Percentiles rank a stretch among this genome's conserved stretches.
Conservation (phyloP, 345 rosid genomes). For the Murraya paniculata region DNA sequence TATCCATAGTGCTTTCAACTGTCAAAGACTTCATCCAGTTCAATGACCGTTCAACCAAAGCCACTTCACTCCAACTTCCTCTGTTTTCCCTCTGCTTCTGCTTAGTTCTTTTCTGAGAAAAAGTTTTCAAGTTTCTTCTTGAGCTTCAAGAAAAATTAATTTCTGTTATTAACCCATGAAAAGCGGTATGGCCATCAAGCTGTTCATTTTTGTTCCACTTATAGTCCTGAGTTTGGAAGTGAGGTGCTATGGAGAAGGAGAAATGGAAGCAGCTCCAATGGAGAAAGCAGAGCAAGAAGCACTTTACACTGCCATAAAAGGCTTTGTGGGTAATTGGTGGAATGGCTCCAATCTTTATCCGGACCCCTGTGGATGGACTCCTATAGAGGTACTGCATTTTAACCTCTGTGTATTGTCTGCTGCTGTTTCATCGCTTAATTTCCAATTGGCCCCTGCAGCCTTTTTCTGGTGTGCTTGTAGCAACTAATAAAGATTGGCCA, state of each 20-base stretch:
- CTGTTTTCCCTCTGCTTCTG: slow-evolving; percentile 13
- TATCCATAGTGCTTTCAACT: background rate
- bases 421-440: slow-evolving; percentile 23
- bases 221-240: slow-evolving; percentile 35
- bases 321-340: slow-evolving; percentile 88
- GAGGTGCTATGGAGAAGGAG: slow-evolving; percentile 43
- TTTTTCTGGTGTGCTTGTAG: background rate
- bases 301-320: slow-evolving; percentile 71
- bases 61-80: background rate
- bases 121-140: background rate
- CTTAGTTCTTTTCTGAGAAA: background rate
- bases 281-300: slow-evolving; percentile 64
- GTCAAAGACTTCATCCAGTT: background rate
- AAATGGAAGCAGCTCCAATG: slow-evolving; percentile 62
- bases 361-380: slow-evolving; percentile 99
- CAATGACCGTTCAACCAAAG: background rate
- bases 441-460: background rate
- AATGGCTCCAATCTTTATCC: slow-evolving; percentile 90
- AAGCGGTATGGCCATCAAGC: slow-evolving; percentile 4
- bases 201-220: slow-evolving; percentile 31
- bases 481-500: background rate
- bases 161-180: slow-evolving; percentile 14
- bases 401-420: too few species aligned
- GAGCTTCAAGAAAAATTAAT: background rate
- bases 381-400: slow-evolving; percentile 62